phyloP scores from a whole-genome alignment of 257 asterid species.

The Vinca minor region DNA sequence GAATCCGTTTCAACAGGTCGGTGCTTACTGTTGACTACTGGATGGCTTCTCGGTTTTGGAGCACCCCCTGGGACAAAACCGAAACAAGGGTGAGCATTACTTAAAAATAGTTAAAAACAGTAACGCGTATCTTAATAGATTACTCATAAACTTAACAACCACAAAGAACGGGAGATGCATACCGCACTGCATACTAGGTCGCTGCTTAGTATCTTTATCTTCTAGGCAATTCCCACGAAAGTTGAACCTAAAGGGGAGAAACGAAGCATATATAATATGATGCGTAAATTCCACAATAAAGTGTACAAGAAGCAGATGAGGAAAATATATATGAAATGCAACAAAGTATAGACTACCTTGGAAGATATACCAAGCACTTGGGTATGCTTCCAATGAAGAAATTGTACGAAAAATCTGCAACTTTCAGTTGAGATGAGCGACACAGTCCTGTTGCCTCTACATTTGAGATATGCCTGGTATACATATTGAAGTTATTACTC shows the following conservation, averaged over 20 bases:
- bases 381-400: slow-evolving; percentile 70
- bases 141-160: background rate
- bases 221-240: slow-evolving; percentile 82
- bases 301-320: slow-evolving; percentile 2
- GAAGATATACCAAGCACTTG: slow-evolving; percentile 58
- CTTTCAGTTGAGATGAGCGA: slow-evolving; percentile 53
- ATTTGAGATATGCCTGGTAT: slow-evolving; percentile 47
- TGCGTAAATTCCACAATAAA: background rate
- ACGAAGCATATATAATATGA: slow-evolving; percentile 1
- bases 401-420: slow-evolving; percentile 73
- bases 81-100: slow-evolving; percentile 8
- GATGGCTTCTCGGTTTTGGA: slow-evolving; percentile 34
- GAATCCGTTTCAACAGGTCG: slow-evolving; percentile 35
- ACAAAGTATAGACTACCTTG: slow-evolving; percentile 42
- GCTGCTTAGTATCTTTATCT: slow-evolving; percentile 51
- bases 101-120: background rate
- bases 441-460: slow-evolving; percentile 56
- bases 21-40: slow-evolving; percentile 33
- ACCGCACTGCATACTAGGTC: slow-evolving; percentile 64
- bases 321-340: slow-evolving; percentile 5
- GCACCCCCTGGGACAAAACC: slow-evolving; percentile 30
- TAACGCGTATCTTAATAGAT: background rate
- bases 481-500: background rate
- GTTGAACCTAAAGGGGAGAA: slow-evolving; percentile 37
- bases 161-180: slow-evolving; percentile 11